phyloP scores from a whole-genome alignment of 257 asterid genomes.

The Solanum peruvianum region DNA sequence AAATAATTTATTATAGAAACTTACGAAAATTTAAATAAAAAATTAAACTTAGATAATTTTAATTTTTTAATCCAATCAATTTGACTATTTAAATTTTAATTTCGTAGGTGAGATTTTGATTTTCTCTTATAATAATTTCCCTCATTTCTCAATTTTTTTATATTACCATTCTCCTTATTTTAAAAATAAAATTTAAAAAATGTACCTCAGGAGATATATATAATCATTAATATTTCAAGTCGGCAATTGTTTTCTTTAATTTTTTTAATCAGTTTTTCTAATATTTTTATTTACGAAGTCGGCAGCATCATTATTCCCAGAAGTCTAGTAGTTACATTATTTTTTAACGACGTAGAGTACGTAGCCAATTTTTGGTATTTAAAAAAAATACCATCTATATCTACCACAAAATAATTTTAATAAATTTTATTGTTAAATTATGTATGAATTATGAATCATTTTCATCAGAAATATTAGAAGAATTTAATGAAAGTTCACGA shows the following conservation, averaged over 20 bases:
- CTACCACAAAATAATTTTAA: no score
- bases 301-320: background rate
- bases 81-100: no score
- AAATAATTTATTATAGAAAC: background rate
- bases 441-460: background rate
- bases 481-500: background rate
- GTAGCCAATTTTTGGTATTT: background rate
- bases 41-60: no score
- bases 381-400: background rate
- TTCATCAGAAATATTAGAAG: background rate
- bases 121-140: no score
- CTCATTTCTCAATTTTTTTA: no score
- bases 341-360: background rate
- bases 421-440: no score
- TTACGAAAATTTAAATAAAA: no score
- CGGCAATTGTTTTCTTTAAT: background rate
- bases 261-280: background rate
- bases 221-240: background rate
- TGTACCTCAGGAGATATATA: background rate
- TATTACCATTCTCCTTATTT: background rate
- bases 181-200: no score
- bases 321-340: background rate
- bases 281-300: background rate
- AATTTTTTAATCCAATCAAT: no score
- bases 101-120: no score